Evolutionary conservation across 495 filamentous ascomycete genomes (phyloP), one percentile per base, ranked within the genome.

Genomic region (Neurospora pannonica): DNA sequence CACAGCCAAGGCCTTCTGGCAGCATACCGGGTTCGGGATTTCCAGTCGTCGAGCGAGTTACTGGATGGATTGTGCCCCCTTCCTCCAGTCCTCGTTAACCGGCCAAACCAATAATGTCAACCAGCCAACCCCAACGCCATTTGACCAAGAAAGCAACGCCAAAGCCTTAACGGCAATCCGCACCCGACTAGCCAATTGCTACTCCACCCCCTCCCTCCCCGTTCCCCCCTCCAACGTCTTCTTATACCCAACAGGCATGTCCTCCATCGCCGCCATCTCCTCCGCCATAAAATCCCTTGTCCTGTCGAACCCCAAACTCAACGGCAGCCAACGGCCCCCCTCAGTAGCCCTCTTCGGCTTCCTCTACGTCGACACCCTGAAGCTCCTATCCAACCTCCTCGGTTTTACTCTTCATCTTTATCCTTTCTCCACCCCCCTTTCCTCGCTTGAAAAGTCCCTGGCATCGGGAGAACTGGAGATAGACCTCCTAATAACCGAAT

Each of bases 351-450:
- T 62, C 0, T 62, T 62, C 0, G 54, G 54, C 4, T 81, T 81
- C 70, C 74, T 73, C 42, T 81, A 81, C 73, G 77, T 81, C 21
- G 79, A 81, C 71, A 80, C 79, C 11, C 73, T 48, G 38, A 81
- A 81, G 17, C 15, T 75, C 17, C 70, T 81, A 6, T 28, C 40
- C 11, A 28, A 10, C 34, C 11, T 79, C 34, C 70, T 76, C 19
- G 37, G 39, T 42, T 70, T 62, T 37, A 4, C 31, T 0, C 21
- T 72, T 0, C 72, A 60, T 0, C 70, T 79, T 5, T 74, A 73
- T 71, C 71, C 74, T 1, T 76, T 34, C 72, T 37, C 48, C 17
- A 71, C 17, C 17, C 72, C 77, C 2, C 39, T 77, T 5, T 28
- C 28, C 34, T 73, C n/a, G n/a, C n/a, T n/a, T n/a, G n/a, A n/a